These are phyloP conservation scores for Kalmusia sp. DNA, from an alignment of 2,329 filamentous ascomycete genomes.

Conservation along the genomic window DNA sequence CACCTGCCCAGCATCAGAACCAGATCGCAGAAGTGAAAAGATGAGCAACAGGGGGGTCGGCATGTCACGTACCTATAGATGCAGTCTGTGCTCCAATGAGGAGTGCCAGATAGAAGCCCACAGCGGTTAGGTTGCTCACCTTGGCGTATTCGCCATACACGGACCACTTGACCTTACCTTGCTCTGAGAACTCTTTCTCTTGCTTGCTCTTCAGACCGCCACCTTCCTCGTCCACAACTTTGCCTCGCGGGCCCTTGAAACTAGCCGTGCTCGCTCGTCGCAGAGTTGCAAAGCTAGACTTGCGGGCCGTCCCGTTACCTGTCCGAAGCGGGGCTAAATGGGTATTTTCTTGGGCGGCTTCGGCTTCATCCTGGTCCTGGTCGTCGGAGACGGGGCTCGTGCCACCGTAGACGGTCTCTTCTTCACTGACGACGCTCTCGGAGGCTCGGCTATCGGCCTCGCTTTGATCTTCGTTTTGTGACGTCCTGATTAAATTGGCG, in stretches of 20 bases:
- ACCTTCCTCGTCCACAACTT: constrained; percentile 83
- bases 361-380: constrained; percentile 59
- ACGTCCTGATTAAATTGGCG: constrained; percentile 80
- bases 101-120: constrained; percentile 78
- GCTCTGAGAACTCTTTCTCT: constrained; percentile 85
- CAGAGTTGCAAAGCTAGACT: constrained; percentile 76
- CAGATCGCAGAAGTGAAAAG: constrained; percentile 18
- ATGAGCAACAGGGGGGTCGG: constrained; percentile 21
- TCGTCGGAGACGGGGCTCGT: constrained; percentile 58
- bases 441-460: constrained; percentile 56
- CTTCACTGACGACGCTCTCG: constrained; percentile 69
- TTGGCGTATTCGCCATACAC: constrained; percentile 96
- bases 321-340: constrained; percentile 77
- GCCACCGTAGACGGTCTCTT: constrained; percentile 64
- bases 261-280: constrained; percentile 91
- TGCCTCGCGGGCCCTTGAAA: constrained; percentile 85
- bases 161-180: constrained; percentile 97
- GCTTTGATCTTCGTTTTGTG: constrained; percentile 62
- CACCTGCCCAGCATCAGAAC: constrained; percentile 56
- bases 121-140: constrained; percentile 87
- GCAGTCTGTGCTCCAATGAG: constrained; percentile 82
- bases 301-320: constrained; percentile 64
- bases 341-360: constrained; percentile 73
- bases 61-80: constrained; percentile 70
- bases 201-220: constrained; percentile 79